Percentiles rank a stretch among this genome's conserved stretches.
These are phyloP conservation scores for Solanum hybrid DNA, from an alignment of 305 asterid genomes.

Conservation along the genomic window DNA sequence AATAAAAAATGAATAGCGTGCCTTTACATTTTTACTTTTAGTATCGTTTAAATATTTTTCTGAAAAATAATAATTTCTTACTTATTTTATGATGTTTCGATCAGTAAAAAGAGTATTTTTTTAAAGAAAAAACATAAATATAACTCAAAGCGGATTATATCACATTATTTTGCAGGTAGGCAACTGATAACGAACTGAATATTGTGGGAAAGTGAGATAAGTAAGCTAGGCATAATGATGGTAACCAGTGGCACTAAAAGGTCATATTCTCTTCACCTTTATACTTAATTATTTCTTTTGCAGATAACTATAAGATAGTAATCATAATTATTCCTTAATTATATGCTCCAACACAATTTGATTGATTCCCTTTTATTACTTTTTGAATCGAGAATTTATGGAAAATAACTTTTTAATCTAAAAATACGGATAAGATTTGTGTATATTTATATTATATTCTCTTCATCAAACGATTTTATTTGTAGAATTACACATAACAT, in stretches of 20 bases:
- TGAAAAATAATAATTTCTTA: no score
- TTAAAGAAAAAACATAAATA: no score
- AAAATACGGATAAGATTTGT: not conserved
- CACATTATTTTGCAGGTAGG: not conserved
- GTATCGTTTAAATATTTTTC: not conserved
- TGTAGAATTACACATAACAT: not conserved
- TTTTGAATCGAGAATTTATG: accelerated
- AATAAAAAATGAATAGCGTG: not conserved
- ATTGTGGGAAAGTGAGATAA: not conserved
- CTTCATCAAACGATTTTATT: not conserved
- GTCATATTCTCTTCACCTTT: not conserved
- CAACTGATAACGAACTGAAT: not conserved
- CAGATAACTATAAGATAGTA: not conserved
- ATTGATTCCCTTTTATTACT: not conserved
- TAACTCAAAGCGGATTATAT: not conserved
- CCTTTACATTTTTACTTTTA: not conserved
- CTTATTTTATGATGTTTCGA: not conserved
- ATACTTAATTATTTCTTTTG: not conserved
- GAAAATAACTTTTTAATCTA: no score
- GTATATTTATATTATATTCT: not conserved
- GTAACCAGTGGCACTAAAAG: not conserved
- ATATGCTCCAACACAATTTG: not conserved
- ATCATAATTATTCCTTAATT: not conserved
- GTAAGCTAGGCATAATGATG: not conserved
- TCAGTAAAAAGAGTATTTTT: not conserved